Conservation (phyloP, 257 asterid species). For the Striga asiatica region DNA sequence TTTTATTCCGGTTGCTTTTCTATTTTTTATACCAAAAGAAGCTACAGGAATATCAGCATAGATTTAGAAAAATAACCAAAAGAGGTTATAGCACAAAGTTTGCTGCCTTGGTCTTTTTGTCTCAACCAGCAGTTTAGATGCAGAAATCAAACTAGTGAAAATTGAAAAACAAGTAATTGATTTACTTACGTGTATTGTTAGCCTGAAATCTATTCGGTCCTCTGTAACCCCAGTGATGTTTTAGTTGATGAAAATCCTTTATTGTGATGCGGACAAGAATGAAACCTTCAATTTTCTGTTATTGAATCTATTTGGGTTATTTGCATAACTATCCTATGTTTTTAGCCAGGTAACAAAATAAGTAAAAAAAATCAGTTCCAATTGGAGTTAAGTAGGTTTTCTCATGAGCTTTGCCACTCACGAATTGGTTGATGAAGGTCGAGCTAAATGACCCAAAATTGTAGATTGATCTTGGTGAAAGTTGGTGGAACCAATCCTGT, state of each 20-base stretch:
- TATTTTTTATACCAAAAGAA: constrained; percentile 78
- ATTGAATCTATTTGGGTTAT: too few relatives aligned
- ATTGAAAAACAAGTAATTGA: too few relatives aligned
- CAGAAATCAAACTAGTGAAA: constrained; percentile 8
- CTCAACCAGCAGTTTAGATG: constrained; percentile 13
- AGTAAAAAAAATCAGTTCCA: too few relatives aligned
- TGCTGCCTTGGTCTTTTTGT: constrained; percentile 14
- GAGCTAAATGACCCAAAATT: too few relatives aligned
- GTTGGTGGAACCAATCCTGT: too few relatives aligned
- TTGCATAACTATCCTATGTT: too few relatives aligned
- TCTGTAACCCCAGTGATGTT: not conserved
- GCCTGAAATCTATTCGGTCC: not conserved
- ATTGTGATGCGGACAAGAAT: not conserved
- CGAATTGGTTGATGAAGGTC: too few relatives aligned
- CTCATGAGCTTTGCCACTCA: too few relatives aligned
- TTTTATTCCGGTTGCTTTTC: constrained; percentile 48
- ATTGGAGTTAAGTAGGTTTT: too few relatives aligned
- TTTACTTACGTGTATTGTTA: too few relatives aligned
- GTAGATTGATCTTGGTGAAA: too few relatives aligned
- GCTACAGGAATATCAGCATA: constrained; percentile 80
- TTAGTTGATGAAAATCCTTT: not conserved
- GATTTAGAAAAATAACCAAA: not conserved
- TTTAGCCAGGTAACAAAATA: too few relatives aligned
- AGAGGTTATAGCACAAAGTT: constrained; percentile 7
- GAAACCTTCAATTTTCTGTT: not conserved